Percentiles rank a stretch among this genome's conserved stretches.
These are phyloP conservation scores for Lagerstroemia fauriei DNA, from an alignment of 441 rosid genomes.

Conservation along the genomic window DNA sequence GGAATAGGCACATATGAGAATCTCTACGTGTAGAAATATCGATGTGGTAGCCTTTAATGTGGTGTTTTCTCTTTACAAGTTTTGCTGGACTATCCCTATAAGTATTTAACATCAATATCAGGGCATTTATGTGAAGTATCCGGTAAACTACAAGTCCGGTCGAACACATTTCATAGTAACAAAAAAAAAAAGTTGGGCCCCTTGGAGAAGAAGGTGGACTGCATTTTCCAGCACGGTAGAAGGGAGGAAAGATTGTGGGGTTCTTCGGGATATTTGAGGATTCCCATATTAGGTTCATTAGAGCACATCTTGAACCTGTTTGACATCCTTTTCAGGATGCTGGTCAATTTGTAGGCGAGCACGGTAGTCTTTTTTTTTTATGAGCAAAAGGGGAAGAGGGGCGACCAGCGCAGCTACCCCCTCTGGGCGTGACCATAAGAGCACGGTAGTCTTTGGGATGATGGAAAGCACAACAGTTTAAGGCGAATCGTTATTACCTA, in stretches of 20 bases:
- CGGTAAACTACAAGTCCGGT: neutral
- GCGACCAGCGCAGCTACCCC: no score
- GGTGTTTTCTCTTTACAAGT: neutral
- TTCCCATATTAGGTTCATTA: neutral
- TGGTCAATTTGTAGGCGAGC: neutral
- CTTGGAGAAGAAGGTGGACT: neutral
- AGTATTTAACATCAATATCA: conserved; percentile 7
- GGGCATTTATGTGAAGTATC: neutral
- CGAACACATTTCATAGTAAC: conserved; percentile 3
- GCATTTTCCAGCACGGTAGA: neutral
- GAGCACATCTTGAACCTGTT: neutral
- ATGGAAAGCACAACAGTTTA: neutral
- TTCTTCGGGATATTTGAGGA: neutral
- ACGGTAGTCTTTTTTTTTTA: no score
- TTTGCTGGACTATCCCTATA: neutral
- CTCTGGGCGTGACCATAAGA: no score
- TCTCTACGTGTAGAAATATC: no score
- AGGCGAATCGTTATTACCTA: neutral
- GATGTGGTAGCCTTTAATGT: neutral
- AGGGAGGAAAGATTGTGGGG: neutral
- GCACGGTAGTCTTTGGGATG: no score
- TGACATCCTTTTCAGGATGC: neutral
- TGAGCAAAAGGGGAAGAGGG: no score
- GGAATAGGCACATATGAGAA: no score
- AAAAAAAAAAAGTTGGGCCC: neutral